phyloP scores from a whole-genome alignment of 306 rosid species.

The Vachellia collinsii region DNA sequence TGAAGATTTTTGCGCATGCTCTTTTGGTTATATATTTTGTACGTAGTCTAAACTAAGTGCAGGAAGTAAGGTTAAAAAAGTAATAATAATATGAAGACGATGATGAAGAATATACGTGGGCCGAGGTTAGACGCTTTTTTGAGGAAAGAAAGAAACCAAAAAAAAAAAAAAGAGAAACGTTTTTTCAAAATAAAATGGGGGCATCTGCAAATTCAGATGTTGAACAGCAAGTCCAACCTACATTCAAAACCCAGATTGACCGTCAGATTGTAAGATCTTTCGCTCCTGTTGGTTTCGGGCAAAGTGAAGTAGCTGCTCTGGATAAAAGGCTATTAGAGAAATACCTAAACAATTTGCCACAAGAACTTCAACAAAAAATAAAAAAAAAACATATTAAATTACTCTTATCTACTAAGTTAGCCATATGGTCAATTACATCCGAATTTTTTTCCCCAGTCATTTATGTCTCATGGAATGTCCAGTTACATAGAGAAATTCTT shows the following conservation, averaged over 20 bases:
- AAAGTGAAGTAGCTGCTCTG: background rate
- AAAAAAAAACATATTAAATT: background rate
- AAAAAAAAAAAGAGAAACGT: too few species aligned
- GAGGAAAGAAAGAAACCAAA: too few species aligned
- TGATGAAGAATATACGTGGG: too few species aligned
- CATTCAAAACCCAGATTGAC: constrained; percentile 22
- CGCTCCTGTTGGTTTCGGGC: background rate
- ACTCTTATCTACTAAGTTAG: background rate
- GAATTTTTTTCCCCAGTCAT: background rate
- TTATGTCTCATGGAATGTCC: background rate
- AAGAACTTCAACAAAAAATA: background rate
- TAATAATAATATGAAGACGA: too few species aligned
- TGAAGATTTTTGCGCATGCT: too few species aligned
- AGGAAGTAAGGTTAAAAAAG: too few species aligned
- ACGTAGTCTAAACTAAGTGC: too few species aligned
- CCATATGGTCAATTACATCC: background rate
- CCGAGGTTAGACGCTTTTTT: too few species aligned
- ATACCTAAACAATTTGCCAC: constrained; percentile 9
- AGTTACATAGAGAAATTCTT: background rate
- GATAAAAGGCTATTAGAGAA: constrained; percentile 31
- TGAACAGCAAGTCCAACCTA: constrained; percentile 33
- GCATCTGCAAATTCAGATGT: background rate
- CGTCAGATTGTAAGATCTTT: constrained; percentile 17
- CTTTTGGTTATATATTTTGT: too few species aligned
- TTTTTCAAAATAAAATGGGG: background rate